Percentiles rank a stretch among this genome's conserved stretches.
phyloP scores from a whole-genome alignment of 108 stramenopile species.

The Cyclostephanos invisitatus region DNA sequence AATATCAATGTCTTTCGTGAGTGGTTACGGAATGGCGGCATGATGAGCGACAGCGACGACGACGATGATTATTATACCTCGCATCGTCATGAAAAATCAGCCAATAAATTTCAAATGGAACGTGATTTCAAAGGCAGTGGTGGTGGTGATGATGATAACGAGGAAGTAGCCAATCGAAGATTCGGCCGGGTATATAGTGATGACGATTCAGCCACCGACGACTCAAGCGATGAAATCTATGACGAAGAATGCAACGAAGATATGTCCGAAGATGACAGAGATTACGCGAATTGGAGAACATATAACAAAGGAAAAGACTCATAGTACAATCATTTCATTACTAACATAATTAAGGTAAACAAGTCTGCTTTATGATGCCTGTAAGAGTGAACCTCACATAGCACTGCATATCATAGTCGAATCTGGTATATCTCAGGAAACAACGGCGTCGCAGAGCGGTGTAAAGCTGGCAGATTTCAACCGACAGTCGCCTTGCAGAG shows the following conservation, averaged over 20 bases:
- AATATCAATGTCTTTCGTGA: constrained; percentile 63
- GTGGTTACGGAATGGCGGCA: constrained; percentile 47
- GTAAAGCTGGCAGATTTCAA: not conserved
- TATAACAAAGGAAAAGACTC: constrained; percentile 2
- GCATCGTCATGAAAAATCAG: not conserved
- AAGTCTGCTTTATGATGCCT: not conserved
- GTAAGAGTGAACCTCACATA: too few species aligned
- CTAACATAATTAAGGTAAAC: not conserved
- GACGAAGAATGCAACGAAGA: constrained; percentile 20
- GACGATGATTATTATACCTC: constrained; percentile 1
- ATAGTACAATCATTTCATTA: not conserved
- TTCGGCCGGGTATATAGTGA: constrained; percentile 40
- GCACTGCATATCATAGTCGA: not conserved
- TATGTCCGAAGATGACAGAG: constrained; percentile 32
- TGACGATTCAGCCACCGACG: constrained; percentile 22
- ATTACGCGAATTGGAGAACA: constrained; percentile 23
- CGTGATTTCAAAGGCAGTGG: not conserved
- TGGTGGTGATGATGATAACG: not conserved
- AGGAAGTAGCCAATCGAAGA: not conserved
- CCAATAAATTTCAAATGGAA: not conserved
- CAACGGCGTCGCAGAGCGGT: constrained; percentile 27
- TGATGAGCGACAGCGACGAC: constrained; percentile 21
- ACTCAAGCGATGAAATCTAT: constrained; percentile 14
- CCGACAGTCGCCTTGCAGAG: constrained; percentile 25
- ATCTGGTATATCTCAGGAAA: constrained; percentile 1